Evolutionary conservation across 1,284 basidiomycete species (phyloP).

Genomic region (Ceratorhiza oryzae-sativae): DNA sequence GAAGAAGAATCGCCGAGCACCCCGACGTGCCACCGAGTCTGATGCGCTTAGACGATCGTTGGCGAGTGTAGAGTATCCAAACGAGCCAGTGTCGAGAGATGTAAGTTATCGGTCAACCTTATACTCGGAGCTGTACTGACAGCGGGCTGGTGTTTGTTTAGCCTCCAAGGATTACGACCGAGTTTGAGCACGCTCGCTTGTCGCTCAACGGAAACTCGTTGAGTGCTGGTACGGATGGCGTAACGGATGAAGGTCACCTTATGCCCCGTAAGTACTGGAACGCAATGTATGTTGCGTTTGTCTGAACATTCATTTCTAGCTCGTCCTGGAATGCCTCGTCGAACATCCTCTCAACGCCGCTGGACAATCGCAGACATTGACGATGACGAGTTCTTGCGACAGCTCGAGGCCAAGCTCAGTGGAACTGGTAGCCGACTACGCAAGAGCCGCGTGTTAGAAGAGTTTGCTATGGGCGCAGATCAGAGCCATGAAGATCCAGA

Average conservation of each 20-base stretch:
- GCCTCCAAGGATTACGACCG: conserved; percentile 32
- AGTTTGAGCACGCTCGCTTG: conserved; percentile 12
- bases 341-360: conserved; percentile 44
- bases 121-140: neutral
- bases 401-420: conserved; percentile 48
- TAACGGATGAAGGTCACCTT: conserved; percentile 20
- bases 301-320: neutral
- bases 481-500: conserved; percentile 41
- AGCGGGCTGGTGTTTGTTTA: neutral
- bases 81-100: conserved; percentile 3
- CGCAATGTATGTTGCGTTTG: neutral
- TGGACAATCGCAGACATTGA: conserved; percentile 55
- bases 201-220: neutral
- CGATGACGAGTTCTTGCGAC: conserved; percentile 52
- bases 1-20: conserved; percentile 2
- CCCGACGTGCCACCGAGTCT: neutral
- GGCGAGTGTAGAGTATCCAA: conserved; percentile 5
- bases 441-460: conserved; percentile 46
- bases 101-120: conserved; percentile 3
- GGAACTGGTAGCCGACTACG: conserved; percentile 45
- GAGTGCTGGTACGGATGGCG: conserved; percentile 1
- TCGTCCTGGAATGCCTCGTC: conserved; percentile 37
- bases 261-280: conserved; percentile 6
- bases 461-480: conserved; percentile 43
- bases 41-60: neutral